Evolutionary conservation across 169 alveolate species (phyloP).

Genomic region (Cryptosporidium ubiquitum): DNA sequence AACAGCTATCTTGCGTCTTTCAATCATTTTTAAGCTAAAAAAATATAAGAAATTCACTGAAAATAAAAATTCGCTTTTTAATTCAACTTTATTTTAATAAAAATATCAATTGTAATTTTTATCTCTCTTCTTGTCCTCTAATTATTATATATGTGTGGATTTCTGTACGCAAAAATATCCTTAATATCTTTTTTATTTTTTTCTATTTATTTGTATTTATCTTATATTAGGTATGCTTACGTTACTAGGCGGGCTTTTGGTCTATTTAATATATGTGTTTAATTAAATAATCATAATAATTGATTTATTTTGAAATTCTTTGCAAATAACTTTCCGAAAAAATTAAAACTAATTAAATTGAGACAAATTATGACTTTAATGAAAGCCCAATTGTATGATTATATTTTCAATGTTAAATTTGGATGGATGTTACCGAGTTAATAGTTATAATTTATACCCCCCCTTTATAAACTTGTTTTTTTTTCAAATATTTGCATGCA

Average conservation of each 20-base stretch:
- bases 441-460: no score
- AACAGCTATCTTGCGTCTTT: conserved; percentile 81
- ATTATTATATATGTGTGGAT: conserved; percentile 16
- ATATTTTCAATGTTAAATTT: no score
- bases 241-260: not conserved
- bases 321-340: not conserved
- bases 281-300: no score
- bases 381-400: no score
- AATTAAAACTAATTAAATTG: no score
- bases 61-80: not conserved
- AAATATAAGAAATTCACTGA: not conserved
- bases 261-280: no score
- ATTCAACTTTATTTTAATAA: not conserved
- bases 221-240: not conserved
- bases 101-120: not conserved
- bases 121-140: conserved; percentile 34
- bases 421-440: no score
- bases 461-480: not conserved
- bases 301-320: no score
- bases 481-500: not conserved
- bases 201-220: not conserved
- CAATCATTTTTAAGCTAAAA: conserved; percentile 38
- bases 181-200: not conserved
- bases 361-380: no score
- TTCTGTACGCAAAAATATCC: conserved; percentile 31